Evolutionary conservation across 768 basidiomycete species (phyloP).

Genomic region (Hygrophorus pudorinus): DNA sequence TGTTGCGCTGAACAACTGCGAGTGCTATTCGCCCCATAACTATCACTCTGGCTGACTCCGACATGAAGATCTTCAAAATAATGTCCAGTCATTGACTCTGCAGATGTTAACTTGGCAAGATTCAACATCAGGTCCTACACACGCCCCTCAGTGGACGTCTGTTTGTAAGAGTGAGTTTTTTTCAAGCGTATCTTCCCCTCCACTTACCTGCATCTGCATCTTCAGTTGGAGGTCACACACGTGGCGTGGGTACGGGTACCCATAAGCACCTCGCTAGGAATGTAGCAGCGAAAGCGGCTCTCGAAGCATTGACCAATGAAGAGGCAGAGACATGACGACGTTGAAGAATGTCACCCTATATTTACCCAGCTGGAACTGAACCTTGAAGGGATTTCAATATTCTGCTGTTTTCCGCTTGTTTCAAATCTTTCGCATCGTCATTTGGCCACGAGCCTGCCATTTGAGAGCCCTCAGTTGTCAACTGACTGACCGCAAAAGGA

Average conservation of each 20-base stretch:
- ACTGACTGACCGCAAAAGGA: too few species aligned
- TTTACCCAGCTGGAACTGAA: too few species aligned
- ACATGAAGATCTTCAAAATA: constrained; percentile 43
- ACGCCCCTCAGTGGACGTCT: constrained; percentile 43
- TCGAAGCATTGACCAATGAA: constrained; percentile 25
- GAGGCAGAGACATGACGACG: background rate
- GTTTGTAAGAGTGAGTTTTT: constrained; percentile 44
- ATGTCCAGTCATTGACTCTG: constrained; percentile 29
- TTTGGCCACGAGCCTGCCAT: too few species aligned
- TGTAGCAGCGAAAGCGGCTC: constrained; percentile 36
- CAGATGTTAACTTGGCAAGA: constrained; percentile 38
- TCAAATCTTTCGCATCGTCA: too few species aligned
- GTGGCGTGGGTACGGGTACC: constrained; percentile 38
- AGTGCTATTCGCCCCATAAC: constrained; percentile 8
- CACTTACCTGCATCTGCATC: constrained; percentile 9
- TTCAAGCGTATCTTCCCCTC: constrained; percentile 2
- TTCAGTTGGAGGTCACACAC: constrained; percentile 40
- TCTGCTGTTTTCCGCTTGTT: too few species aligned
- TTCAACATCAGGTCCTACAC: constrained; percentile 29
- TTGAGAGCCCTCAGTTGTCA: too few species aligned
- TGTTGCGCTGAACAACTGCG: constrained; percentile 30
- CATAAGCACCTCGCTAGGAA: constrained; percentile 43
- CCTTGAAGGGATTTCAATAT: too few species aligned
- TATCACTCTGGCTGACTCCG: constrained; percentile 3
- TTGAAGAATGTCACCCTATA: too few species aligned